These are phyloP conservation scores for Dipteronia sinensis DNA, from an alignment of 345 rosid species.

Conservation along the genomic window DNA sequence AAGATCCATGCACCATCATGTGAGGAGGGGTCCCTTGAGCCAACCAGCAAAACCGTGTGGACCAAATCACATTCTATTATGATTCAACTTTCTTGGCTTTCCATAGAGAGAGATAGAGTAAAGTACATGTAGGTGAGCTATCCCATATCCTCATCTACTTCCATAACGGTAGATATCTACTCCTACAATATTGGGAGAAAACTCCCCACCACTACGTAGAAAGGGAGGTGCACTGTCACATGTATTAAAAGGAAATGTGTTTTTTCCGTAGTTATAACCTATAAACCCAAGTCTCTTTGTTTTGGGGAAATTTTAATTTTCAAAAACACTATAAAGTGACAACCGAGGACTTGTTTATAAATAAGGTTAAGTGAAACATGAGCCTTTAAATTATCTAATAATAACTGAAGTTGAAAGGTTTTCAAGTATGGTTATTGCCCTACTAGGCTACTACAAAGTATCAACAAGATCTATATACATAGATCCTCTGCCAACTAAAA, in stretches of 20 bases:
- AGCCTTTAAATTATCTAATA: too few relatives aligned
- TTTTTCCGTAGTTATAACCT: not conserved
- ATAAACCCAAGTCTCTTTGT: not conserved
- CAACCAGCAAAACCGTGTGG: slow-evolving; percentile 40
- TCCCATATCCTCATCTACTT: not conserved
- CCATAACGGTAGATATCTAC: too few relatives aligned
- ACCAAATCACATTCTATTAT: slow-evolving; percentile 25
- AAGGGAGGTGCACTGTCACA: too few relatives aligned
- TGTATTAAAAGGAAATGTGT: too few relatives aligned
- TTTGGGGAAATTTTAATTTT: not conserved
- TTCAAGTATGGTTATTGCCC: not conserved
- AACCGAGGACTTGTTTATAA: not conserved
- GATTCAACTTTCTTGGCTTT: slow-evolving; percentile 13
- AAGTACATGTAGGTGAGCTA: not conserved
- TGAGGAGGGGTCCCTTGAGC: slow-evolving; percentile 30
- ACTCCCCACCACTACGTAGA: too few relatives aligned
- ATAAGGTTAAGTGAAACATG: not conserved
- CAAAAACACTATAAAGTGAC: not conserved
- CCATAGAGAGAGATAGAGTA: not conserved
- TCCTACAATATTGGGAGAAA: too few relatives aligned
- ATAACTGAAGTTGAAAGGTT: too few relatives aligned
- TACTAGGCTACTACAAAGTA: not conserved
- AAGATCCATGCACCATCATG: slow-evolving; percentile 11
- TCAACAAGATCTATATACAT: slow-evolving; percentile 7
- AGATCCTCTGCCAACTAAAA: slow-evolving; percentile 17